Base-by-base conservation (phyloP, 768 basidiomycete species). In the Kwoniella sp. region DNA sequence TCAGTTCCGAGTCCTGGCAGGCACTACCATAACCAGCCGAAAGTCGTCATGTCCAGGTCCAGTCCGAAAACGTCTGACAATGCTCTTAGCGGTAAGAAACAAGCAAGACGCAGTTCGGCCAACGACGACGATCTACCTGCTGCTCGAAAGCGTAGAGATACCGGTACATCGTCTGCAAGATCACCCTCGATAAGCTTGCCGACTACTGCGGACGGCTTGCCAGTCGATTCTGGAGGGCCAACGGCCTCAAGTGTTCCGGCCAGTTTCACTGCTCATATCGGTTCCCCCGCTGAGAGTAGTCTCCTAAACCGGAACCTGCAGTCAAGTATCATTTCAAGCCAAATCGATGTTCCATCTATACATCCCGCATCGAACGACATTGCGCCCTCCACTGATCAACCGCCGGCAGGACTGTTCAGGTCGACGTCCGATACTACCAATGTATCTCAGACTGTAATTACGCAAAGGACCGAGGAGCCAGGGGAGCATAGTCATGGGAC, bases 401-500 rank as follows among this genome's bases (percentile, higher is more conserved):
- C 46, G 8, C 46, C 46, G 19, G 46, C 46, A 47, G 17, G 46
- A 47, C 46, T 17, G 46, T 22, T 22, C 46, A 19, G 19, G 46
- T 19, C 46, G 17, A 19, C 19, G 19, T 22, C 46, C 19, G 22
- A 19, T 47, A 19, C 46, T 47, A 47, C 46, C 8, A 47, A 19
- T 19, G 19, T 19, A 17, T 7, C 46, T 47, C 46, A 19, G 22
- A 47, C 46, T 47, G 17, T 47, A 22, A n/a, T 22, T 7, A 47
- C 19, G 46, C 46, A 19, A 47, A 47, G 19, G 15, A 22, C n/a
- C 51, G 54, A 19, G 47, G 54, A 17, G n/a, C 27, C n/a, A 33
- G 33, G 33, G 33, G 68, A 64, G 29, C 65, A 52, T 6, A 67
- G 65, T 46, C 56, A 57, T 26, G 69, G 69, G 1, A 70, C 69